These are phyloP conservation scores for Zygosaccharomyces sapae DNA, from an alignment of 1,139 yeast genomes.

Conservation along the genomic window DNA sequence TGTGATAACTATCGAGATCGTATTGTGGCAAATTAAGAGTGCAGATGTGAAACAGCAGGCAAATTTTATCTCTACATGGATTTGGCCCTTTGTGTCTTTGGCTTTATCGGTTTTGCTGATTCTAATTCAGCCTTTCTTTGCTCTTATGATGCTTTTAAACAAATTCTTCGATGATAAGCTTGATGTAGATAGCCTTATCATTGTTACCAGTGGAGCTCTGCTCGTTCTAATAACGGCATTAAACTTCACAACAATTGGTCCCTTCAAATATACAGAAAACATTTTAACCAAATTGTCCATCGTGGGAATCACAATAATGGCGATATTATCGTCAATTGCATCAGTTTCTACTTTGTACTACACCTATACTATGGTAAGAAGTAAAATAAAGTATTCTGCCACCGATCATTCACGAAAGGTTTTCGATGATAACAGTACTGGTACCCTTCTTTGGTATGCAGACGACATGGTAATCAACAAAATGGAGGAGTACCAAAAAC, in stretches of 20 bases:
- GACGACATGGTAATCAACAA: constrained; percentile 19
- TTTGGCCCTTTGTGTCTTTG: constrained; percentile 32
- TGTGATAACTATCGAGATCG: constrained; percentile 30
- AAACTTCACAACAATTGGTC: constrained; percentile 26
- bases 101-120: constrained; percentile 24
- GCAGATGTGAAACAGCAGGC: constrained; percentile 23
- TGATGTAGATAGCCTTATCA: constrained; percentile 25
- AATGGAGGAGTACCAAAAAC: constrained; percentile 20
- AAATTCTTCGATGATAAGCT: constrained; percentile 35
- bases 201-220: constrained; percentile 25
- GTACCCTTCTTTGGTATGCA: constrained; percentile 26
- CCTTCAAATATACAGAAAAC: constrained; percentile 40
- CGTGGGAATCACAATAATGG: constrained; percentile 69
- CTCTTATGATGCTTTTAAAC: constrained; percentile 32
- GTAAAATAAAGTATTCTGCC: constrained; percentile 8
- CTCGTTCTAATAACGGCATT: constrained; percentile 22
- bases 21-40: constrained; percentile 33
- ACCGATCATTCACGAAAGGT: constrained; percentile 4
- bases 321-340: constrained; percentile 68
- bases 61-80: constrained; percentile 22
- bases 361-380: constrained; percentile 29
- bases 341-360: constrained; percentile 64
- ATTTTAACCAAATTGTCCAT: constrained; percentile 58
- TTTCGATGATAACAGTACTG: constrained; percentile 13
- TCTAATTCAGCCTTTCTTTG: constrained; percentile 36